Base-by-base conservation (phyloP, 2,329 filamentous ascomycete genomes). In the Fusarium sterilihyphosum region DNA sequence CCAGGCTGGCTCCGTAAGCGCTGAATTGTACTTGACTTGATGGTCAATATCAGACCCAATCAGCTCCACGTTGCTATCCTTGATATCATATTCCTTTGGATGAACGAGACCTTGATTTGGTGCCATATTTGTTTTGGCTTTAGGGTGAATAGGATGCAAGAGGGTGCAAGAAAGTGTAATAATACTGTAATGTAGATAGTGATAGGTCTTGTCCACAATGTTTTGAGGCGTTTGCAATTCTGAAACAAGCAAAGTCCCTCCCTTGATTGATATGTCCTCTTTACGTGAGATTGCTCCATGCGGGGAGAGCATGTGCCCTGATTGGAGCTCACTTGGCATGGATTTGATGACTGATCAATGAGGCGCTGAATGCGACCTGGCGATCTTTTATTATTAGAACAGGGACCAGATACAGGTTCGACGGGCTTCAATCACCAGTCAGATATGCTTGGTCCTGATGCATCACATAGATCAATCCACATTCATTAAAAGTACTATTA, bases 1-100 rank as follows among this genome's bases (percentile, higher is more conserved):
- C 91, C 91, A 93, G 14, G 91, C 91, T 1, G 91, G 91, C 74
- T 93, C 91, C 11, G 88, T 88, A 14, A 85, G 81, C 7, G 91
- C 91, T 17, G 91, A 92, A 67, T 89, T 88, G 85, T 92, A 88
- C 79, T 93, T 93, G 77, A 93, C 88, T 69, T 87, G 86, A 82
- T 92, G 91, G 82, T 93, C 91, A 70, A 93, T 86, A 70, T 89
- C 86, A 61, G 86, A 87, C 65, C 89, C 89, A 66, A 93, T 89
- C 63, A 92, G 85, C 81, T 91, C 90, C 64, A 92, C 89, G 77
- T 93, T 93, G 83, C 88, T 91, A 79, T 92, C 90, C 76, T 90
- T 88, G 83, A 92, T 88, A 79, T 93, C 89, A 78, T 92, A 92
- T 78, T 92, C 86, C 77, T 90, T 89, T 33, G 82, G 84, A 77